A percentile compares a stretch with the other conserved stretches of the same genome.
phyloP scores from a whole-genome alignment of 768 basidiomycete genomes.

The Podaxis carcinomalis region DNA sequence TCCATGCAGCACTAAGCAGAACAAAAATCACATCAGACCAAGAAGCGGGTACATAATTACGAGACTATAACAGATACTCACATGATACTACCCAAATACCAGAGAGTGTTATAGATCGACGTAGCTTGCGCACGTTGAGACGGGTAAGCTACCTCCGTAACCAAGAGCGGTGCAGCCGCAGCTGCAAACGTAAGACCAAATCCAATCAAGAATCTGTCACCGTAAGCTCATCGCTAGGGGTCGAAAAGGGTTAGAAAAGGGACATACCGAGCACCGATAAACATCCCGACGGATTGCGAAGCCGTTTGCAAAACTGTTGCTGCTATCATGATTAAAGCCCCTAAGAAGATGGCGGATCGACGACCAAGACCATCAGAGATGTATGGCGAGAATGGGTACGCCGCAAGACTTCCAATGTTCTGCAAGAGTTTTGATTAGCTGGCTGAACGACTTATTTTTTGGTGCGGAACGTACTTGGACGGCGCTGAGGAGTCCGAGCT shows the following conservation, averaged over 20 bases:
- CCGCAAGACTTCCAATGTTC: slow-evolving; percentile 59
- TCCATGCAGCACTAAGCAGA: slow-evolving; percentile 54
- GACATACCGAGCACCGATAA: slow-evolving; percentile 58
- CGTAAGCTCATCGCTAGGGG: neutral
- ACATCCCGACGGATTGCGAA: slow-evolving; percentile 56
- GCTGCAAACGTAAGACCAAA: slow-evolving; percentile 64
- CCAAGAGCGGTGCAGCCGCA: slow-evolving; percentile 70
- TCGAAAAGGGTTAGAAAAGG: neutral
- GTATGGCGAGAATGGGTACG: slow-evolving; percentile 60
- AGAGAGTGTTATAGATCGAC: slow-evolving; percentile 67
- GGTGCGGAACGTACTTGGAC: slow-evolving; percentile 42
- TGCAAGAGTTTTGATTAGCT: slow-evolving; percentile 17
- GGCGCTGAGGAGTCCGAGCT: slow-evolving; percentile 56
- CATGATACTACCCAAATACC: slow-evolving; percentile 61
- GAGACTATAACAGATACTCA: slow-evolving; percentile 21
- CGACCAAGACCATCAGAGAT: slow-evolving; percentile 61
- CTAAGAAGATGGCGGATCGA: slow-evolving; percentile 51
- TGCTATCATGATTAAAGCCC: slow-evolving; percentile 54
- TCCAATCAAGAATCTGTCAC: slow-evolving; percentile 49
- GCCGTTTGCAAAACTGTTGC: slow-evolving; percentile 58
- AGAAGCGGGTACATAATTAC: neutral
- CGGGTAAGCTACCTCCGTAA: slow-evolving; percentile 73
- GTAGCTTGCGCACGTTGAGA: slow-evolving; percentile 68
- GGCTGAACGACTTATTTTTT: neutral
- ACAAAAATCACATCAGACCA: neutral